Percentiles rank a stretch among this genome's conserved stretches.
Conservation (phyloP, 2,329 filamentous ascomycete genomes). For the Pseudogymnoascus destructans region DNA sequence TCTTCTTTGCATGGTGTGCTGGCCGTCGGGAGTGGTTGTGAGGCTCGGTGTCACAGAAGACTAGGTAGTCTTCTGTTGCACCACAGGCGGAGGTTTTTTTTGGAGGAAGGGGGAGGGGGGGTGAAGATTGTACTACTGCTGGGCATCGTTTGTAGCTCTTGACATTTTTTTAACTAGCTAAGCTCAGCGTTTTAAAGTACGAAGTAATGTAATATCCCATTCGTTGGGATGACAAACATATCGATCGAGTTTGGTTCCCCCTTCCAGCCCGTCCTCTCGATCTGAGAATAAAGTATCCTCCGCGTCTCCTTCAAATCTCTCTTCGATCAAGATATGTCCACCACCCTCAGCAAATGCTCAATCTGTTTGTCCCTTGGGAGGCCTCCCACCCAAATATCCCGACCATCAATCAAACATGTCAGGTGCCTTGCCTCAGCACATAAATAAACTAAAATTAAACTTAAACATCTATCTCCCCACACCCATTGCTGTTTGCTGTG, state of each 20-base stretch:
- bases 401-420: background rate
- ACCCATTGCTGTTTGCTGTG: background rate
- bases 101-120: background rate
- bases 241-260: background rate
- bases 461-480: background rate
- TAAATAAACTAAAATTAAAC: constrained; percentile 4
- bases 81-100: background rate
- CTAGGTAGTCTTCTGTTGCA: background rate
- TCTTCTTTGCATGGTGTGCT: background rate
- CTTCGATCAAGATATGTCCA: background rate
- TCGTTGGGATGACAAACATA: background rate
- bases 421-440: background rate
- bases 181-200: background rate
- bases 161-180: background rate
- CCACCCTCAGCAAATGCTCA: background rate
- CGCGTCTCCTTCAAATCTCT: background rate
- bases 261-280: background rate
- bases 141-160: background rate
- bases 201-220: background rate
- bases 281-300: background rate
- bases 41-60: too few species aligned
- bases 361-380: background rate
- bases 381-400: background rate
- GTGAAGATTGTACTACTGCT: background rate
- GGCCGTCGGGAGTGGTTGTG: background rate